phyloP scores from a whole-genome alignment of 345 rosid species.

The Syzygium aromaticum region DNA sequence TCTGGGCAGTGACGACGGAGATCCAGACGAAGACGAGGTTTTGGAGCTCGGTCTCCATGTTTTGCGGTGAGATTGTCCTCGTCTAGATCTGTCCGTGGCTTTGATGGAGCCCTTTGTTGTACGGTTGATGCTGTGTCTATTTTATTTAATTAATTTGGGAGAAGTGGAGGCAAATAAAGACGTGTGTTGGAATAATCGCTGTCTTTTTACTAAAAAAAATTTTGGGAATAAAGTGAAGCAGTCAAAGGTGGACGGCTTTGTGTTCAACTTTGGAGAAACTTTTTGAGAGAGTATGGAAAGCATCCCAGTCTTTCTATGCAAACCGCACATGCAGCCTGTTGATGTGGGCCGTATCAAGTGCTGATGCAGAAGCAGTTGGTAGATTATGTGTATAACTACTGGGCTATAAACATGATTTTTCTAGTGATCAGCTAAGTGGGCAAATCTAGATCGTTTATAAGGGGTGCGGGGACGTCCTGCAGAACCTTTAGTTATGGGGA shows the following conservation, averaged over 20 bases:
- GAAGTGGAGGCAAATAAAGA: background rate
- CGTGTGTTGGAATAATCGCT: background rate
- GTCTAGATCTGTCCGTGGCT: background rate
- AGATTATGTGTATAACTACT: no score
- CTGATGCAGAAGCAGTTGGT: background rate
- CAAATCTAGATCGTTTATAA: no score
- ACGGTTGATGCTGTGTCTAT: background rate
- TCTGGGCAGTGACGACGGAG: constrained; percentile 5
- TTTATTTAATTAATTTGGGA: background rate
- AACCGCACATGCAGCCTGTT: no score
- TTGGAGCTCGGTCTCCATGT: constrained; percentile 7
- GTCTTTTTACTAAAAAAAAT: background rate
- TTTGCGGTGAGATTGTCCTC: background rate
- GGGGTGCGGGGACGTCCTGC: no score
- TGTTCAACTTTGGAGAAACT: no score
- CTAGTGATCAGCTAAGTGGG: no score
- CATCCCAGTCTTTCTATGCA: background rate
- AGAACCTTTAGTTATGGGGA: no score
- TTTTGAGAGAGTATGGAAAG: background rate
- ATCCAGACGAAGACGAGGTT: constrained; percentile 15
- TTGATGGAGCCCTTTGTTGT: background rate
- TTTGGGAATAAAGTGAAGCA: background rate
- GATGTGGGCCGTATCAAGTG: background rate
- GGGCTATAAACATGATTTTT: no score
- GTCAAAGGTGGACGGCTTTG: background rate